Percentiles rank a stretch among this genome's conserved stretches.
phyloP scores from a whole-genome alignment of 345 rosid genomes.

The Acer saccharum region DNA sequence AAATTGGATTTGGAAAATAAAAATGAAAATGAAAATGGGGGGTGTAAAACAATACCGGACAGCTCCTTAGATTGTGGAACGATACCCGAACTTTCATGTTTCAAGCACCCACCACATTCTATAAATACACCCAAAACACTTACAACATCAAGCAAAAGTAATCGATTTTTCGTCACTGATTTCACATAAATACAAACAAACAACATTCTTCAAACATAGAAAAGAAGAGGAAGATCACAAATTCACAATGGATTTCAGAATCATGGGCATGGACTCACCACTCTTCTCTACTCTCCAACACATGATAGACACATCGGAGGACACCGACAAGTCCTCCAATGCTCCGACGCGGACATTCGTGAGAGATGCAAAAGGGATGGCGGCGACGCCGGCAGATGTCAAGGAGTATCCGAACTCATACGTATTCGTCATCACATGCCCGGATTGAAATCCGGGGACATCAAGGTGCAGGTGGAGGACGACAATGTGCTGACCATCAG shows the following conservation, averaged over 20 bases:
- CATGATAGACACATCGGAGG: conserved; percentile 50
- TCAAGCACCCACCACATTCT: too few relatives aligned
- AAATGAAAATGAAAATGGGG: too few relatives aligned
- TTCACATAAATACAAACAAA: too few relatives aligned
- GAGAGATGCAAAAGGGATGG: conserved; percentile 81
- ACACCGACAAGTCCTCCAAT: conserved; percentile 34
- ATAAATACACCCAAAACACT: too few relatives aligned
- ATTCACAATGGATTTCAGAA: conserved; percentile 55
- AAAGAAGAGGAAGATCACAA: not conserved
- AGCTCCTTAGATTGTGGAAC: too few relatives aligned
- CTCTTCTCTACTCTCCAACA: conserved; percentile 52
- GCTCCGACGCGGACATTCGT: conserved; percentile 57
- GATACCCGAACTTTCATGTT: too few relatives aligned
- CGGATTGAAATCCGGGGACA: conserved; percentile 63
- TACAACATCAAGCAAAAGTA: not conserved
- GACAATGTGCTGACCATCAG: conserved; percentile 68
- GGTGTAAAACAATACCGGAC: too few relatives aligned
- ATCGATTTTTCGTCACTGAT: not conserved
- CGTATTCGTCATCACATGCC: conserved; percentile 77
- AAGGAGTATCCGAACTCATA: conserved; percentile 55
- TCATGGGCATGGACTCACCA: conserved; percentile 42
- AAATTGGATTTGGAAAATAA: too few relatives aligned
- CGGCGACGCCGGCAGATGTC: conserved; percentile 81
- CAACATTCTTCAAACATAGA: too few relatives aligned
- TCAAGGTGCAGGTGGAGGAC: conserved; percentile 78